These are phyloP conservation scores for Musa acuminata DNA, from an alignment of 176 grass and related monocot species.

Conservation along the genomic window DNA sequence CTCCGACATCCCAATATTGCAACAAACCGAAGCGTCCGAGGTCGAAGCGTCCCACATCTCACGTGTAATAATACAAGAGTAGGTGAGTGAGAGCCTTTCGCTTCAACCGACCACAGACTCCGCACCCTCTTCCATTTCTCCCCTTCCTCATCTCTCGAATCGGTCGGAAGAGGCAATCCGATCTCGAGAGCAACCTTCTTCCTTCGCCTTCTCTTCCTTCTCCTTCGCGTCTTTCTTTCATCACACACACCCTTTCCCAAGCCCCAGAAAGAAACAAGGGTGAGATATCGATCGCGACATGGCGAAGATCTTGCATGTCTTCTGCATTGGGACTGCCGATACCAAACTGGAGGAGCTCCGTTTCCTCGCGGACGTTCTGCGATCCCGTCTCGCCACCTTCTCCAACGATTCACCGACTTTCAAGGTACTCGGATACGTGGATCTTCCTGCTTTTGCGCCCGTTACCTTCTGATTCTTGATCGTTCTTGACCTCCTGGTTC, in stretches of 20 bases:
- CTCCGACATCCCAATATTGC: no score
- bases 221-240: background rate
- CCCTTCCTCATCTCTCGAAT: no score
- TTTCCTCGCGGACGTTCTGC: constrained; percentile 50
- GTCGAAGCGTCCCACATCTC: no score
- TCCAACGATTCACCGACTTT: background rate
- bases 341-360: constrained; percentile 89
- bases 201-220: background rate
- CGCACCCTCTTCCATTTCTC: no score
- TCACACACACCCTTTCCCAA: background rate
- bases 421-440: constrained; percentile 5
- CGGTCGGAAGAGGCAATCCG: no score
- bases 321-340: constrained; percentile 85
- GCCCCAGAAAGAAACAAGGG: background rate
- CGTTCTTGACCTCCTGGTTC: background rate
- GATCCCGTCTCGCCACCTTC: constrained; percentile 37
- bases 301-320: constrained; percentile 28
- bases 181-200: no score
- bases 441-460: background rate
- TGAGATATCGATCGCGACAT: background rate
- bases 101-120: no score
- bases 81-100: no score
- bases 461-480: background rate
- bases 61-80: no score
- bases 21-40: no score